Conservation (phyloP, 352 stramenopile species). For the Phytophthora aleatoria region DNA sequence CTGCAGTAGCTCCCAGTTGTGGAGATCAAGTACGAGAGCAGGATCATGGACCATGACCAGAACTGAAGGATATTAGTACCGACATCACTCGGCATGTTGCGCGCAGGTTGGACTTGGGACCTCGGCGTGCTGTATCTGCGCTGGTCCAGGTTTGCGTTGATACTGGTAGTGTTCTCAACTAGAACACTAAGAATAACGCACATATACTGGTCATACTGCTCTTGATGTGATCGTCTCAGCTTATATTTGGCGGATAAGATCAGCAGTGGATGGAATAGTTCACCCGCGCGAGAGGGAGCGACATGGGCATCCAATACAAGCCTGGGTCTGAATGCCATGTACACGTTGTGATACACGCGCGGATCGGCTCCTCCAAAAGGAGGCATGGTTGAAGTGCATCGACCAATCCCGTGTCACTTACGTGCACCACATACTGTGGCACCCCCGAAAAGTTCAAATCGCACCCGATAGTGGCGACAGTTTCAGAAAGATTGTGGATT, state of each 20-base stretch:
- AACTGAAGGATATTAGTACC: slow-evolving; percentile 37
- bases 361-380: no score
- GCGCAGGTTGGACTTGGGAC: not conserved
- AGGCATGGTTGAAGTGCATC: not conserved
- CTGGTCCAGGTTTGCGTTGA: not conserved
- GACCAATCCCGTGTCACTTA: not conserved
- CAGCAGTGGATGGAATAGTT: not conserved
- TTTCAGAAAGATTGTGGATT: slow-evolving; percentile 11
- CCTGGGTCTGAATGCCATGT: no score
- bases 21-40: slow-evolving; percentile 59
- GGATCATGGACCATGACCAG: slow-evolving; percentile 49
- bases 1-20: slow-evolving; percentile 72
- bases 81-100: slow-evolving; percentile 12
- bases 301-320: no score
- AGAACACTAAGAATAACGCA: not conserved
- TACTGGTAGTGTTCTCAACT: not conserved
- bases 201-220: not conserved
- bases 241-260: not conserved
- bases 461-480: not conserved
- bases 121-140: not conserved
- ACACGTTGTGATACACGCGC: no score
- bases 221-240: not conserved
- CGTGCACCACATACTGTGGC: not conserved
- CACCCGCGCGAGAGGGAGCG: no score
- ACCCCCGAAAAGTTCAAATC: not conserved